phyloP scores from a whole-genome alignment of 2,329 filamentous ascomycete genomes.

The Plectosphaerella cucumerina region DNA sequence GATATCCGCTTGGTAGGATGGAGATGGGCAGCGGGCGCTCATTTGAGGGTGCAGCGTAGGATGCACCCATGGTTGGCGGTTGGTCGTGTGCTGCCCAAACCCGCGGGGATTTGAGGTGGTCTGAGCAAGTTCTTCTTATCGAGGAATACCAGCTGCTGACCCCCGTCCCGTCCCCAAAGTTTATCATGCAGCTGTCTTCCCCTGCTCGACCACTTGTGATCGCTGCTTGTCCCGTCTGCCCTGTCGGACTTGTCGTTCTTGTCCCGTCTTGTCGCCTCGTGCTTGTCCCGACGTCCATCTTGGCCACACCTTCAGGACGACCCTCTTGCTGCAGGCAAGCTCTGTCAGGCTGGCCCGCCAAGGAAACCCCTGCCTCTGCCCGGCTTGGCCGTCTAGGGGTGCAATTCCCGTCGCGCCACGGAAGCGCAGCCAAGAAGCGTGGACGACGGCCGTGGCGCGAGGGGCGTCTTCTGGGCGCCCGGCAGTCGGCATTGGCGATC shows the following conservation, averaged over 20 bases:
- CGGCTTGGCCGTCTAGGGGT: neutral
- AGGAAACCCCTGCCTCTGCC: neutral
- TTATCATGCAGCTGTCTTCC: too few relatives aligned
- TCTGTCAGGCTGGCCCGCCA: neutral
- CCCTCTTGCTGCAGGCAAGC: neutral
- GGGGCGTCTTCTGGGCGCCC: neutral
- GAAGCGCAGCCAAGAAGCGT: neutral
- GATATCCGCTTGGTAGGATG: neutral
- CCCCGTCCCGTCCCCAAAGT: too few relatives aligned
- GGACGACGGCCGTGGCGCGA: neutral
- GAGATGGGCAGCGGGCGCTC: neutral
- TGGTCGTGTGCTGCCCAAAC: too few relatives aligned
- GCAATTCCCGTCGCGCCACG: neutral
- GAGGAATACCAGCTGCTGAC: too few relatives aligned
- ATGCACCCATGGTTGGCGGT: too few relatives aligned
- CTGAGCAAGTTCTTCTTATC: too few relatives aligned
- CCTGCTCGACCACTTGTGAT: too few relatives aligned
- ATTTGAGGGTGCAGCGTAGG: neutral
- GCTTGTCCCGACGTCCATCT: neutral
- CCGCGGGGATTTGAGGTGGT: too few relatives aligned
- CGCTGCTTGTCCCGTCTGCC: too few relatives aligned
- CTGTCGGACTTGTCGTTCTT: neutral
- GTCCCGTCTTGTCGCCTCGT: neutral
- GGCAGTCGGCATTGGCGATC: neutral
- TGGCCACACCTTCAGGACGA: neutral